Evolutionary conservation across 1,284 basidiomycete genomes (phyloP), one percentile per base, ranked within the genome.

Genomic region (Ganoderma multipileum): DNA sequence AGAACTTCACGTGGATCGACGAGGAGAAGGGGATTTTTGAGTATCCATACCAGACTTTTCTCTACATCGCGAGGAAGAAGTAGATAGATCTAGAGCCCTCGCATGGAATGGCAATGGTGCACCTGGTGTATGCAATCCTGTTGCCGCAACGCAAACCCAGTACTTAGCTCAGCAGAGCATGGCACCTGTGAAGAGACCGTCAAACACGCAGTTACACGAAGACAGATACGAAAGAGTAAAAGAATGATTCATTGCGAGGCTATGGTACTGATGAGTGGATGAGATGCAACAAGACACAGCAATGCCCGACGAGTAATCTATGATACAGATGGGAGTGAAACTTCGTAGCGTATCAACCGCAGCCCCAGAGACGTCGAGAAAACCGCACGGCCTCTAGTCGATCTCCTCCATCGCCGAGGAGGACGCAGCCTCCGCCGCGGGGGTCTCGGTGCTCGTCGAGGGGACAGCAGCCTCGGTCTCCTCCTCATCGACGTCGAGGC

Each of bases 331-430:
- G 50, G 55, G 62, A 68, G 42, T 38, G 58, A 58, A 69, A 67
- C 68, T 54, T 54, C 65, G 64, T 62, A 65, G 57, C 69, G 61
- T 70, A 70, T 70, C 69, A 70, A 74, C 63, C 61, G 52, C 55
- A 67, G 58, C 59, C 55, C 66, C 64, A 61, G 41, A 62, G 26
- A 65, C 68, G 60, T 61, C 66, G 54, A 50, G 63, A 50, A 67
- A 28, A 50, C 28, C 63, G 50, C 52, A 59, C 70, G 66, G 65
- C 63, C 38, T 83, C 78, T 90, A 94, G 79, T 94, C 93, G 74
- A 94, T 94, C 85, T 94, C 92, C 84, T 94, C 93, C 93, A 94
- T 94, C 68, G 92, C 92, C 23, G 92, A 93, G 44, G 89, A 86
- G 62, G 90, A 83, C 16, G 87, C 86, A 41, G 79, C 85, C 78